Conservation (phyloP, 768 basidiomycete species). For the Termitomyces bulborhizus region DNA sequence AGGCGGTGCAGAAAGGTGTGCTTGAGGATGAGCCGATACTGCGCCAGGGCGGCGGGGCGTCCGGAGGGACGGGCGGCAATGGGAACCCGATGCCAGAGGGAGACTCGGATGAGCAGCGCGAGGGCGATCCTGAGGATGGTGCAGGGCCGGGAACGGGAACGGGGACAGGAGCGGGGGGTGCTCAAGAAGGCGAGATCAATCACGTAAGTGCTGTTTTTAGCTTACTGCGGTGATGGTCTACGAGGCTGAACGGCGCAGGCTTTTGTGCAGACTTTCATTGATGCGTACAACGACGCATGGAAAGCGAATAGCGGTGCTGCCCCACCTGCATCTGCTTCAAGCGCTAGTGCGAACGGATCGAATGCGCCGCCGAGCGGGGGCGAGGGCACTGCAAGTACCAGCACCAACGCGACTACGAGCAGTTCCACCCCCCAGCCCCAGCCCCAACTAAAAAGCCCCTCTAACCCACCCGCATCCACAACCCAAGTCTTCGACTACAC, state of each 20-base stretch:
- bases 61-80: neutral
- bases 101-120: neutral
- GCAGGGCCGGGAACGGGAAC: neutral
- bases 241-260: slow-evolving; percentile 9
- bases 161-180: neutral
- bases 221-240: neutral
- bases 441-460: slow-evolving; percentile 10
- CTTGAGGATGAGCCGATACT: slow-evolving; percentile 27
- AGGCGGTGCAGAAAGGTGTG: slow-evolving; percentile 50
- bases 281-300: slow-evolving; percentile 59
- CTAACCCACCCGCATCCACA: slow-evolving; percentile 16
- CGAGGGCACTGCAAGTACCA: neutral
- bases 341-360: slow-evolving; percentile 10
- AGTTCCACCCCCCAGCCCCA: neutral
- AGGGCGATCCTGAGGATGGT: neutral
- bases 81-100: neutral
- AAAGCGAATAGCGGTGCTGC: slow-evolving; percentile 43
- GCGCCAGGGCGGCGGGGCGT: neutral
- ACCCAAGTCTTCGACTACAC: slow-evolving; percentile 15
- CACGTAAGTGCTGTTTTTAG: neutral
- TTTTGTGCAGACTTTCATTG: slow-evolving; percentile 33
- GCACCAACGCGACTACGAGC: neutral
- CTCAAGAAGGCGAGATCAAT: neutral
- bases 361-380: no score
- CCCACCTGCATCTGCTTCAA: slow-evolving; percentile 3